Evolutionary conservation across 2,329 filamentous ascomycete genomes (phyloP).

Genomic region (Sclerotinia sclerotiorum): DNA sequence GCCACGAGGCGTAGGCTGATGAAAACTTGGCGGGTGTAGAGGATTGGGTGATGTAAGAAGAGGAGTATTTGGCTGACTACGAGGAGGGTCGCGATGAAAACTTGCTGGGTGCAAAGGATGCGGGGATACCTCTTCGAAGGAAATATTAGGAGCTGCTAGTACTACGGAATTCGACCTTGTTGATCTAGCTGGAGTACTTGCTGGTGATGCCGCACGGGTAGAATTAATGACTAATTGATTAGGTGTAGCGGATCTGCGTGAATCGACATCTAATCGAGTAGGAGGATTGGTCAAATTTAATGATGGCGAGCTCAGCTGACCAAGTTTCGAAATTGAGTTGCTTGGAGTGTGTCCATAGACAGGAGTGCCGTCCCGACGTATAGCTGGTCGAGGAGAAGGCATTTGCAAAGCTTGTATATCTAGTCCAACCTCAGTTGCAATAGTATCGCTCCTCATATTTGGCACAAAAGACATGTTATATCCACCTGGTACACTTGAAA

Average conservation of each 20-base stretch:
- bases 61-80: not conserved
- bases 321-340: not conserved
- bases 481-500: not conserved
- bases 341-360: not conserved
- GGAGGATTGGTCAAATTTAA: not conserved
- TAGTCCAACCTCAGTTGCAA: not conserved
- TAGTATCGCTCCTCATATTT: not conserved
- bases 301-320: not conserved
- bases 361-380: not conserved
- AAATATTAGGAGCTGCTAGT: no score
- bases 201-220: not conserved
- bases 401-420: not conserved
- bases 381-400: not conserved
- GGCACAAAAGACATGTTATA: not conserved
- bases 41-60: not conserved
- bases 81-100: not conserved
- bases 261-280: not conserved
- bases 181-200: not conserved
- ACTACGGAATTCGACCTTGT: not conserved
- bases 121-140: not conserved
- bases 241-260: slow-evolving; percentile 1
- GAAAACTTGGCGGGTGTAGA: slow-evolving; percentile 1
- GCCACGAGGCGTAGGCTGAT: slow-evolving; percentile 6
- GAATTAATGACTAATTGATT: not conserved
- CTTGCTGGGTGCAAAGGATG: not conserved